Evolutionary conservation across 106 monocot genomes (phyloP), one percentile per base, ranked within the genome.

Genomic region (Dendrobium nobile): DNA sequence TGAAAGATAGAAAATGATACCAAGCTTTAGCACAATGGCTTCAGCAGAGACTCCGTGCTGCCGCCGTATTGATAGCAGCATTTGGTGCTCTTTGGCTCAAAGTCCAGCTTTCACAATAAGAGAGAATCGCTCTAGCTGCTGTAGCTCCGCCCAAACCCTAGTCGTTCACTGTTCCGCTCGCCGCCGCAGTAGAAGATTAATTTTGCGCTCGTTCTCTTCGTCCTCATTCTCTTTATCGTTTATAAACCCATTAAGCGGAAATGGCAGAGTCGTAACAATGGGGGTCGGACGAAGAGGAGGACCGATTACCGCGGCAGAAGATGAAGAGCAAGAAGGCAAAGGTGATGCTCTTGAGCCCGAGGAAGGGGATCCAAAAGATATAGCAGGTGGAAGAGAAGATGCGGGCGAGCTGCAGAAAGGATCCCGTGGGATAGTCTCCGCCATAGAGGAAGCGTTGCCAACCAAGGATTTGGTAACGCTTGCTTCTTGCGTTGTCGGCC

Each of bases 401-500:
- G 67, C 16, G 3, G 26, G 33, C 22, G 67, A 43, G 31, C 33
- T 33, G 54, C 9, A 19, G 72, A 5, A 17, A 6, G 54, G 19
- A 3, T 10, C 37, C 17, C 2, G 5, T 18, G 75, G 72, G 19
- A 68, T 70, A 47, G 27, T 67, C 19, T 9, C 44, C 7, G 73
- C 58, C 40, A 72, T 80, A 10, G 86, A 70, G 64, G 85, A 81
- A 58, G 45, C 75, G 27, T 33, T 80, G 51, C 79, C 84, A 41
- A 9, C 75, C 40, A 87, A 82, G 59, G 89, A 89, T 86, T 73
- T 83, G 42, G 85, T 87, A 54, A 88, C 87, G 24, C 41, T 91
- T 68, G 91, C 87, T 72, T 91, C 96, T 41, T 96, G 96, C 72
- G 77, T 74, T 15, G 87, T 96, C 77, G 93, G 96, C 41, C 93